These are phyloP conservation scores for Lasiosphaeris hirsuta DNA, from an alignment of 495 filamentous ascomycete genomes.

Conservation along the genomic window DNA sequence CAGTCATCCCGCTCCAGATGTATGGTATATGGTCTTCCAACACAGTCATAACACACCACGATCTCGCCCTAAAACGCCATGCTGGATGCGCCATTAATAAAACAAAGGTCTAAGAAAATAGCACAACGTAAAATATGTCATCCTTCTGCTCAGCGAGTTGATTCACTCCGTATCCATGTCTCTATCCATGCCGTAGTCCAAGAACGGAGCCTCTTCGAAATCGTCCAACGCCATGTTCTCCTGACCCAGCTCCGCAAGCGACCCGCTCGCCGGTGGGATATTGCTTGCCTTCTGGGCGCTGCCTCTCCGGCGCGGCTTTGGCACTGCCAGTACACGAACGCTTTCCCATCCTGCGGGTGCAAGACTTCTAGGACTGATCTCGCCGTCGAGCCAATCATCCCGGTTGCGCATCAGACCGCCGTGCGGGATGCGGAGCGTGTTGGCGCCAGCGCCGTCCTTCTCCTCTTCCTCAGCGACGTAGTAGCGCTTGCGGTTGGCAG, in stretches of 20 bases:
- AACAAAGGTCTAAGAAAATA: background rate
- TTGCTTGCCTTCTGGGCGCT: slow-evolving; percentile 8
- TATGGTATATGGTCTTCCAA: background rate
- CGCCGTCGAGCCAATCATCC: slow-evolving; percentile 31
- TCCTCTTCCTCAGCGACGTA: slow-evolving; percentile 30
- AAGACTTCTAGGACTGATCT: slow-evolving; percentile 38
- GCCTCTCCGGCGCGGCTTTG: slow-evolving; percentile 23
- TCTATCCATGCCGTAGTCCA: slow-evolving; percentile 34
- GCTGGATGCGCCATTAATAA: slow-evolving; percentile 1
- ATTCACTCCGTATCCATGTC: slow-evolving; percentile 25
- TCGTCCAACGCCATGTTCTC: slow-evolving; percentile 42
- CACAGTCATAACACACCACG: background rate
- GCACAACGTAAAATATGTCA: background rate
- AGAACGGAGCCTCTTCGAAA: slow-evolving; percentile 53
- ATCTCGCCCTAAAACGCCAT: slow-evolving; percentile 7
- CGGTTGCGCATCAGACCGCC: slow-evolving; percentile 21
- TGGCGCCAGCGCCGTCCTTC: background rate
- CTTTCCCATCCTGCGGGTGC: slow-evolving; percentile 24
- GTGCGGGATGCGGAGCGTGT: background rate
- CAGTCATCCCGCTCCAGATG: no score
- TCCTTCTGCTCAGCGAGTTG: no score
- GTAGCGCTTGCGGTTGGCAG: slow-evolving; percentile 37
- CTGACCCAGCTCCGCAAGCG: slow-evolving; percentile 24
- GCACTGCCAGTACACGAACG: slow-evolving; percentile 39
- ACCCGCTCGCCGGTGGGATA: slow-evolving; percentile 4